These are phyloP conservation scores for Curvularia sp. DNA, from an alignment of 2,329 filamentous ascomycete species.

Conservation along the genomic window DNA sequence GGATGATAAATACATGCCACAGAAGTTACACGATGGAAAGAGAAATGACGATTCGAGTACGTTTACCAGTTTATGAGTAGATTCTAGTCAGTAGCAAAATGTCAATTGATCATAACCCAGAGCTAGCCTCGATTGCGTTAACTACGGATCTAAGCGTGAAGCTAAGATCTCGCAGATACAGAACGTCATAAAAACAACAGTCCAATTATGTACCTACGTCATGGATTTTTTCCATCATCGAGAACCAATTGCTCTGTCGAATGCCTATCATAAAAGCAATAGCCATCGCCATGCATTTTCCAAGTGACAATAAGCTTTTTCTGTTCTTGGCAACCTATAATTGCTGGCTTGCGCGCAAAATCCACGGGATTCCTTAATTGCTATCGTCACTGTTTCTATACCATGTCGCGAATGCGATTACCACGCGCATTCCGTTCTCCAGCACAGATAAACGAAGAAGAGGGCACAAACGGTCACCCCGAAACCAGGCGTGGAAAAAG, in stretches of 20 bases:
- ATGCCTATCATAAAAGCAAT: constrained; percentile 7
- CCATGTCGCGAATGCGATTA: constrained; percentile 12
- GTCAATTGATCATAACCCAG: neutral
- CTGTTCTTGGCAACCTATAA: neutral
- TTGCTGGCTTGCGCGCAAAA: neutral
- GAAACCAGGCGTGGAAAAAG: constrained; percentile 16
- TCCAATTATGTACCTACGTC: constrained; percentile 12
- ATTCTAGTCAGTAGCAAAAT: neutral
- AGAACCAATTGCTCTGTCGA: neutral
- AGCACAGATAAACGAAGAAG: constrained; percentile 19
- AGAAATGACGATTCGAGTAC: neutral
- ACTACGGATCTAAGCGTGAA: constrained; percentile 4
- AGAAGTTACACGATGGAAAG: neutral
- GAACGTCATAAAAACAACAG: constrained; percentile 15
- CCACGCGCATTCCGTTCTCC: constrained; percentile 21
- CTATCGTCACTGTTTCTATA: neutral
- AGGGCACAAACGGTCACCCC: constrained; percentile 16
- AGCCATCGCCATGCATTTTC: constrained; percentile 14
- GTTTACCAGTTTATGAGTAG: neutral
- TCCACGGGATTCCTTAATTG: neutral
- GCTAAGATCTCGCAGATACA: constrained; percentile 4
- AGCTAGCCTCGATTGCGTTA: neutral
- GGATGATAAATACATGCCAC: neutral
- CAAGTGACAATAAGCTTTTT: constrained; percentile 7
- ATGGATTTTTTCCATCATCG: constrained; percentile 12